Percentiles rank a stretch among this genome's conserved stretches.
Conservation (phyloP, 1,139 yeast genomes). For the Geotrichum aggregatum region DNA sequence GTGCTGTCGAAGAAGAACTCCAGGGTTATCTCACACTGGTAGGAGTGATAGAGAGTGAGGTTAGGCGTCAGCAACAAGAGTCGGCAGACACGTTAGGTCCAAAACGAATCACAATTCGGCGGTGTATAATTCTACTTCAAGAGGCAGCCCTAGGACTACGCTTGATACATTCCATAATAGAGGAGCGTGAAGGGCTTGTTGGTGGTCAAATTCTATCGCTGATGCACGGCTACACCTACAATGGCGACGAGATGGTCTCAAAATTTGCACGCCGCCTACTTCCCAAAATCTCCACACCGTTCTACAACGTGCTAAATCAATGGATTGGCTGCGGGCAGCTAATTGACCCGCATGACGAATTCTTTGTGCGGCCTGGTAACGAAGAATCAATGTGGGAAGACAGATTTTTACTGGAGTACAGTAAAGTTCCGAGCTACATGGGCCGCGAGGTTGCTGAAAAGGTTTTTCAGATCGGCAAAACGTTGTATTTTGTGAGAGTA, state of each 20-base stretch:
- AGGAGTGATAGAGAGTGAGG: constrained; percentile 48
- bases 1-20: constrained; percentile 54
- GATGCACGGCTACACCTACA: constrained; percentile 50
- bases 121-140: constrained; percentile 46
- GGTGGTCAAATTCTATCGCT: constrained; percentile 59
- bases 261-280: constrained; percentile 48
- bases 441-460: constrained; percentile 47
- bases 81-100: constrained; percentile 1
- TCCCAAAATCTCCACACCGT: constrained; percentile 52
- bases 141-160: constrained; percentile 56
- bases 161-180: constrained; percentile 45
- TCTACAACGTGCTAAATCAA: constrained; percentile 53
- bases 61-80: constrained; percentile 30
- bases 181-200: constrained; percentile 39
- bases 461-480: constrained; percentile 73
- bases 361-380: constrained; percentile 49
- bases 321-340: constrained; percentile 75
- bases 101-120: constrained; percentile 37
- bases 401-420: constrained; percentile 34
- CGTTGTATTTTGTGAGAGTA: constrained; percentile 61
- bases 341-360: constrained; percentile 54
- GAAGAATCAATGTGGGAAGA: constrained; percentile 33
- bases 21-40: constrained; percentile 53
- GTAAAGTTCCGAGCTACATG: constrained; percentile 59
- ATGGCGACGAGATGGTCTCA: constrained; percentile 59